phyloP scores from a whole-genome alignment of 1,139 yeast genomes.

The Suhomyces bolitotheri region DNA sequence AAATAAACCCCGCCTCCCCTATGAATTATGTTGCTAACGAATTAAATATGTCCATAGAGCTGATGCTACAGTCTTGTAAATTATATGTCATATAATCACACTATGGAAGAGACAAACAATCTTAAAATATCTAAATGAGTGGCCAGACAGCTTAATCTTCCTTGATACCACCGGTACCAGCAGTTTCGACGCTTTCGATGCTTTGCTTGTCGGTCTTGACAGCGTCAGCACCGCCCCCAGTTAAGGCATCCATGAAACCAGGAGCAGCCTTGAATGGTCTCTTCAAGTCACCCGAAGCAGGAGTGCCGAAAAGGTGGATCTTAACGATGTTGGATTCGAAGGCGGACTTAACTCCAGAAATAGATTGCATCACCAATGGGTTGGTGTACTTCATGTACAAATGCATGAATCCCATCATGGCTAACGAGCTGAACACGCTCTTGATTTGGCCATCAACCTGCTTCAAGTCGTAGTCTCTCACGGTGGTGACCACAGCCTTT shows the following conservation, averaged over 20 bases:
- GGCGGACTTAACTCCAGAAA: conserved; percentile 87
- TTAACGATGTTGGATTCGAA: conserved; percentile 89
- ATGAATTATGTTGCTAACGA: too few relatives aligned
- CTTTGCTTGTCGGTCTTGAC: conserved; percentile 83
- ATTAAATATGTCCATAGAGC: too few relatives aligned
- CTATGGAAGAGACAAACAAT: background rate
- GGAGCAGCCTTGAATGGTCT: conserved; percentile 95
- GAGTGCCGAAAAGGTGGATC: conserved; percentile 81
- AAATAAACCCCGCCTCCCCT: background rate
- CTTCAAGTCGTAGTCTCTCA: conserved; percentile 88
- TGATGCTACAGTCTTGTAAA: too few relatives aligned
- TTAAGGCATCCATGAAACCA: conserved; percentile 70
- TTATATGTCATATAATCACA: too few relatives aligned
- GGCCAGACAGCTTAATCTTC: conserved; percentile 56
- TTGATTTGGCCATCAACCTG: conserved; percentile 80
- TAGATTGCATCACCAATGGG: conserved; percentile 93
- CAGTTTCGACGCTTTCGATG: conserved; percentile 79
- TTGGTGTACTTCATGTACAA: conserved; percentile 96
- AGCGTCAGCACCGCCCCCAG: conserved; percentile 53
- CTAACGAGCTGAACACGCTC: conserved; percentile 83
- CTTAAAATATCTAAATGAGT: background rate
- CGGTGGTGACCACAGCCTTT: conserved; percentile 81
- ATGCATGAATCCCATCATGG: conserved; percentile 99
- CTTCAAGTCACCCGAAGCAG: conserved; percentile 89
- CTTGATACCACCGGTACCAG: conserved; percentile 90